Conservation (phyloP, 345 rosid species). For the Bruguiera sexangula region DNA sequence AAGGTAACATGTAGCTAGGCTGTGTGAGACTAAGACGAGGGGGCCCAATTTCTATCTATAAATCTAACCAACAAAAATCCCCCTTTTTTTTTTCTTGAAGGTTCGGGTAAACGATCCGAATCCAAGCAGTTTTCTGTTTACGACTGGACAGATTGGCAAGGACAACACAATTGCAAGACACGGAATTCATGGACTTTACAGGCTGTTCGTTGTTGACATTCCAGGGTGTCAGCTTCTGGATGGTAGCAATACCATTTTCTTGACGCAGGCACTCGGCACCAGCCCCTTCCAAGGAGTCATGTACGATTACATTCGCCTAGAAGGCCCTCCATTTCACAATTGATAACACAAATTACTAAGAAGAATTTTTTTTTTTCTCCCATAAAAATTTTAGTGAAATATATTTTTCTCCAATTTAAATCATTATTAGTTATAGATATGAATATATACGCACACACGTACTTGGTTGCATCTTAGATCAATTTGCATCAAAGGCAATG, state of each 20-base stretch:
- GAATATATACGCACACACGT: no score
- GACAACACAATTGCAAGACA: conserved; percentile 84
- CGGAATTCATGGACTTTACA: conserved; percentile 74
- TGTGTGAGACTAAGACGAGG: conserved; percentile 47
- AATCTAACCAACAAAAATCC: conserved; percentile 15
- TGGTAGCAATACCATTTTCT: conserved; percentile 56
- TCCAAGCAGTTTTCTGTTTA: conserved; percentile 40
- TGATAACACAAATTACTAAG: not conserved
- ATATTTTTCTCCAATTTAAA: not conserved
- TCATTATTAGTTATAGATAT: no score
- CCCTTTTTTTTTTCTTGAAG: conserved; percentile 18
- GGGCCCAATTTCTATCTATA: conserved; percentile 42
- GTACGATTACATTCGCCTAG: conserved; percentile 80
- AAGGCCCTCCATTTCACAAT: conserved; percentile 33
- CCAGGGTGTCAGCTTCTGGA: conserved; percentile 37
- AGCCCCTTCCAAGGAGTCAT: conserved; percentile 78
- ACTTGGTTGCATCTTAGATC: no score
- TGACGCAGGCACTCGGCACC: conserved; percentile 37
- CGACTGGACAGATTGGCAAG: conserved; percentile 58
- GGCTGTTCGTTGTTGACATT: conserved; percentile 47
- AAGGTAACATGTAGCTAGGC: conserved; percentile 16
- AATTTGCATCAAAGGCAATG: no score
- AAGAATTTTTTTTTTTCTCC: not conserved
- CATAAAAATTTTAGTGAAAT: not conserved
- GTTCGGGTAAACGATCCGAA: conserved; percentile 54